phyloP scores from a whole-genome alignment of 345 rosid species.

The Chamaenerion angustifolium region DNA sequence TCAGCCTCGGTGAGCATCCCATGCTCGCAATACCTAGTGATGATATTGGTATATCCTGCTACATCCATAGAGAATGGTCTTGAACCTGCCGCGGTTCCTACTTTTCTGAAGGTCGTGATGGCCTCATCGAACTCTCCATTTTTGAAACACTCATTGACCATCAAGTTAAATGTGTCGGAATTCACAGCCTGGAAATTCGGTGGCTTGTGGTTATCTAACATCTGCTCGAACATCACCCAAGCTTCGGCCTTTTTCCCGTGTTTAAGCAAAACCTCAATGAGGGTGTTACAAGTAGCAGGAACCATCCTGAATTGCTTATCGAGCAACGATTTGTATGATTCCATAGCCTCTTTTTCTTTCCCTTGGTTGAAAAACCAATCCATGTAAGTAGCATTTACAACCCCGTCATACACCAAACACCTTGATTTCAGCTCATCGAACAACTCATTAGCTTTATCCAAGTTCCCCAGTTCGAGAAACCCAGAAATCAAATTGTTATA shows the following conservation, averaged over 20 bases:
- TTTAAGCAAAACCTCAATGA: slow-evolving; percentile 67
- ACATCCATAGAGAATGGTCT: slow-evolving; percentile 80
- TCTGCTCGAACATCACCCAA: slow-evolving; percentile 52
- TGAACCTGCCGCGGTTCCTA: slow-evolving; percentile 50
- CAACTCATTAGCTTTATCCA: slow-evolving; percentile 75
- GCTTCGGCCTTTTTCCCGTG: slow-evolving; percentile 56
- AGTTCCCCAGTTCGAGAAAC: slow-evolving; percentile 54
- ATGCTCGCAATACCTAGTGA: slow-evolving; percentile 56
- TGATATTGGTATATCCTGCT: slow-evolving; percentile 62
- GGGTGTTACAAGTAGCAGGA: slow-evolving; percentile 70
- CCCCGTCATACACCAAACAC: slow-evolving; percentile 82
- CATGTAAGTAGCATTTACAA: slow-evolving; percentile 75
- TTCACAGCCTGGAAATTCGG: slow-evolving; percentile 67
- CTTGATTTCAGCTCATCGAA: slow-evolving; percentile 68
- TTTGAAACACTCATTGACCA: slow-evolving; percentile 90
- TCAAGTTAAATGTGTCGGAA: slow-evolving; percentile 67
- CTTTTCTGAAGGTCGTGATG: slow-evolving; percentile 47
- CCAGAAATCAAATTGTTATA: slow-evolving; percentile 74
- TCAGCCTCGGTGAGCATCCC: slow-evolving; percentile 75
- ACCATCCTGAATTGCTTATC: slow-evolving; percentile 70
- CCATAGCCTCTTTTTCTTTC: slow-evolving; percentile 71
- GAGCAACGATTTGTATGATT: slow-evolving; percentile 56
- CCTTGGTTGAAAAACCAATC: slow-evolving; percentile 92
- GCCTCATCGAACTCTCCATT: slow-evolving; percentile 51
- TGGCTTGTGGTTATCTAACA: slow-evolving; percentile 87